Evolutionary conservation across 148 eudicot species (phyloP), one percentile per base, ranked within the genome.

Genomic region (Arbutus unedo): DNA sequence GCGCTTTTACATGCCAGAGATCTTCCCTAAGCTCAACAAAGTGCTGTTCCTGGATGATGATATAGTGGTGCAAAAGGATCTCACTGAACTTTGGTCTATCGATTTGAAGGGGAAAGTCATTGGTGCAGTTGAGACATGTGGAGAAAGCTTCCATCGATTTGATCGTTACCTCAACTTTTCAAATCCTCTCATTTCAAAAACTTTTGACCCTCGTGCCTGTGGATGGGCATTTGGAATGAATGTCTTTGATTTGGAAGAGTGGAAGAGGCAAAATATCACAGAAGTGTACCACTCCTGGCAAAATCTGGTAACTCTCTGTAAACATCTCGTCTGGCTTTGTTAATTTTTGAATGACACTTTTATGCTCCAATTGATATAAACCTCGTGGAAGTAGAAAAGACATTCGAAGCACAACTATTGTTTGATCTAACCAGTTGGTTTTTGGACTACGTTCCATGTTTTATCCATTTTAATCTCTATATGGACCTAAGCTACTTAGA

Each of bases 141-240:
- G 96, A 23, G 96, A 94, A 85, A 91, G 87, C 83, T 94, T 94
- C 82, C 96, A 94, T 79, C 92, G 98, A 67, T 94, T 91, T 81
- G 96, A 94, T 86, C 92, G 94, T 45, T 94, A 94, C 81, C 93
- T 94, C 43, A 94, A 93, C 87, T 94, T 94, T 76, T 94, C 98
- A 66, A 90, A 93, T 85, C 93, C 98, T 75, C 89, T 90, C 70
- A 94, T 94, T 80, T 89, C 96, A 4, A 93, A 93, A 62, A 91
- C 81, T 19, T 93, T 94, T 86, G 91, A 93, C 71, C 98, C 96
- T 49, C 95, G 79, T 82, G 95, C 98, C 79, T 94, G 98, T 89
- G 98, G 98, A 76, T 94, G 98, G 98, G 98, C 98, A 47, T 94
- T 86, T 86, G 98, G 98, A 82, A 94, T 94, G 98, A 94, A 94